phyloP scores from a whole-genome alignment of 306 rosid species.

The Vachellia pachyceras region DNA sequence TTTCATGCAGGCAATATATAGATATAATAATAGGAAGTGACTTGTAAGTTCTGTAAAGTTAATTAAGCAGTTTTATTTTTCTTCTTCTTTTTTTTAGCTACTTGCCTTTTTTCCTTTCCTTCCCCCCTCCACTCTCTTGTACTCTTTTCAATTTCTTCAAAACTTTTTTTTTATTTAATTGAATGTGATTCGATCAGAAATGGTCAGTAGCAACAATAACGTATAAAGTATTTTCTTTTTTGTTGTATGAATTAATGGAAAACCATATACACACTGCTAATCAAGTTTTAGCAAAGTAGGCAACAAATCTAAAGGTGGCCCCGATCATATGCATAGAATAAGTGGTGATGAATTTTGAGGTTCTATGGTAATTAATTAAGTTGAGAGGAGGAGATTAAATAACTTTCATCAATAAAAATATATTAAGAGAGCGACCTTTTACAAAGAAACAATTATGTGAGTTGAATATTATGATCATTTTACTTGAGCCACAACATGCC shows the following conservation, averaged over 20 bases:
- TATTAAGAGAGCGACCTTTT: too few relatives aligned
- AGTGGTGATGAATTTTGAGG: neutral
- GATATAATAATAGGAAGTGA: constrained; percentile 64
- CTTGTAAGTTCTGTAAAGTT: constrained; percentile 77
- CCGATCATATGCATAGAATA: neutral
- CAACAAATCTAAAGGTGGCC: neutral
- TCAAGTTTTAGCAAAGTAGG: neutral
- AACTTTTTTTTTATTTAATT: constrained; percentile 20
- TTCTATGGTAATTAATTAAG: neutral
- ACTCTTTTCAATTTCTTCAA: neutral
- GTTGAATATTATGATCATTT: too few relatives aligned
- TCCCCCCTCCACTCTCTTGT: neutral
- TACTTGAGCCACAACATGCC: too few relatives aligned
- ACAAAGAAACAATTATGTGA: too few relatives aligned
- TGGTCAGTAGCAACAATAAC: neutral
- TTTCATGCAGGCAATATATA: constrained; percentile 51
- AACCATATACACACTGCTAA: neutral
- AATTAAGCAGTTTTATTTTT: constrained; percentile 35
- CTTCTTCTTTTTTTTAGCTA: constrained; percentile 5
- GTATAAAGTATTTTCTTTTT: neutral
- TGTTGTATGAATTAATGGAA: neutral
- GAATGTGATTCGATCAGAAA: neutral
- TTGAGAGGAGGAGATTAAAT: too few relatives aligned
- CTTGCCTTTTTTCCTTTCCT: constrained; percentile 33
- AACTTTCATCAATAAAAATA: too few relatives aligned